Base-by-base conservation (phyloP, 1,139 yeast species). In the Yamadazyma jaroonii region DNA sequence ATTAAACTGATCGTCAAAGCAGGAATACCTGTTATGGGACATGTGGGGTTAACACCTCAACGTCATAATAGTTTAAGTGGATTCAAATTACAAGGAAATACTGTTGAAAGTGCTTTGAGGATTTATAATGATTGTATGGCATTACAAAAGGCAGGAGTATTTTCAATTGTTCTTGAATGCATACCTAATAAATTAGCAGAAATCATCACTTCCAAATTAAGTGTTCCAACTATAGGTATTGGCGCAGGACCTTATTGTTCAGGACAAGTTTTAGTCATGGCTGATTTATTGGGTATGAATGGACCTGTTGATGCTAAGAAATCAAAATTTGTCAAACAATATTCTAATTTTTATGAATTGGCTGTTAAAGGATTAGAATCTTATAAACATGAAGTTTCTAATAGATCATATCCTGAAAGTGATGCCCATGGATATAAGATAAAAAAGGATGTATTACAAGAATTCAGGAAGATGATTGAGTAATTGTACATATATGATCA, bases 11-110 rank as follows among this genome's bases (percentile, higher is more conserved):
- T 87, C 21, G 71, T 80, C 0, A 58, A 67, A 8, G 69, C 83
- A 27, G 97, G 97, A 1, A 82, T 92, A 14, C 95, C 97, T 0
- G 90, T 90, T 1, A 75, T 89, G 68, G 97, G 95, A 2, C 98
- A 92, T 59, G 78, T 87, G 25, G 98, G 98, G 0, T 67, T 92
- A 29, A 87, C 95, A 6, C 98, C 98, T 2, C 98, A 92, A 57
- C 73, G 87, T 35, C 82, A 81, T 46, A 79, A 87, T 46, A 59
- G 87, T 0, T 55, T 85, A 14, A 94, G 97, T 12, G 98, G 98
- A 0, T 92, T 84, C 62, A 84, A 79, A 57, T 81, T 87, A 2
- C 98, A 92, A 58, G 97, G 96, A 0, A 75, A 72, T 64, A 56
- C 68, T 0, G 70, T 74, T 0, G 61, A 60, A 1, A 67, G 74